Evolutionary conservation across 495 filamentous ascomycete genomes (phyloP).

Genomic region (Chaetomium tenue): DNA sequence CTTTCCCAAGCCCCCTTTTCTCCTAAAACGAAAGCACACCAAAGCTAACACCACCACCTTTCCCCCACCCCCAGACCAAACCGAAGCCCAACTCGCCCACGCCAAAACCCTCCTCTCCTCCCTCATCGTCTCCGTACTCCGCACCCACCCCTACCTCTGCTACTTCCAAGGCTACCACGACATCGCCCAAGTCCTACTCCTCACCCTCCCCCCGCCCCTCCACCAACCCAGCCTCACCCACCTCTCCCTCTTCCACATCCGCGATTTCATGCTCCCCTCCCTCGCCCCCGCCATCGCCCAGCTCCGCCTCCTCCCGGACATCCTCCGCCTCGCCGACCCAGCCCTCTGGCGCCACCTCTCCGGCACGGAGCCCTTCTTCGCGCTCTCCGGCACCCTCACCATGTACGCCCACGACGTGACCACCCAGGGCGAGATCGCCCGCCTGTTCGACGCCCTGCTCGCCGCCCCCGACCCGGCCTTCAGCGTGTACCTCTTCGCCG

Average conservation of each 20-base stretch:
- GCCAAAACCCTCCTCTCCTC: slow-evolving; percentile 71
- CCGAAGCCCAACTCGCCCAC: slow-evolving; percentile 57
- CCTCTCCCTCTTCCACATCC: slow-evolving; percentile 82
- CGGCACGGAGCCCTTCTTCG: slow-evolving; percentile 82
- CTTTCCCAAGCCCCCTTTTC: slow-evolving; percentile 20
- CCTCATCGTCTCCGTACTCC: slow-evolving; percentile 72
- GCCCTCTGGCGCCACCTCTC: slow-evolving; percentile 69
- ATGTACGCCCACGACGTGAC: slow-evolving; percentile 95
- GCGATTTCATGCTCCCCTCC: slow-evolving; percentile 95
- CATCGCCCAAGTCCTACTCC: slow-evolving; percentile 92
- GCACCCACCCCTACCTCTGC: slow-evolving; percentile 78
- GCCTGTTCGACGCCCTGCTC: slow-evolving; percentile 87
- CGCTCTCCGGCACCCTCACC: slow-evolving; percentile 83
- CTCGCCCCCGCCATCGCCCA: slow-evolving; percentile 79
- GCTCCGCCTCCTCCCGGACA: slow-evolving; percentile 77
- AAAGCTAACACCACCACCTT: slow-evolving; percentile 9
- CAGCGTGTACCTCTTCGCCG: slow-evolving; percentile 85
- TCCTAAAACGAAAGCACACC: no score
- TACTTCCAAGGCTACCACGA: slow-evolving; percentile 99
- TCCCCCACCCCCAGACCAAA: slow-evolving; percentile 35
- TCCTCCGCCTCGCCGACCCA: slow-evolving; percentile 67
- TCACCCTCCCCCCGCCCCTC: slow-evolving; percentile 64
- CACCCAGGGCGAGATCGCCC: slow-evolving; percentile 80
- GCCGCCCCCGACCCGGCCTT: slow-evolving; percentile 75
- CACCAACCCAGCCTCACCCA: slow-evolving; percentile 60